These are phyloP conservation scores for Cordia subcordata DNA, from an alignment of 257 asterid species.

Conservation along the genomic window DNA sequence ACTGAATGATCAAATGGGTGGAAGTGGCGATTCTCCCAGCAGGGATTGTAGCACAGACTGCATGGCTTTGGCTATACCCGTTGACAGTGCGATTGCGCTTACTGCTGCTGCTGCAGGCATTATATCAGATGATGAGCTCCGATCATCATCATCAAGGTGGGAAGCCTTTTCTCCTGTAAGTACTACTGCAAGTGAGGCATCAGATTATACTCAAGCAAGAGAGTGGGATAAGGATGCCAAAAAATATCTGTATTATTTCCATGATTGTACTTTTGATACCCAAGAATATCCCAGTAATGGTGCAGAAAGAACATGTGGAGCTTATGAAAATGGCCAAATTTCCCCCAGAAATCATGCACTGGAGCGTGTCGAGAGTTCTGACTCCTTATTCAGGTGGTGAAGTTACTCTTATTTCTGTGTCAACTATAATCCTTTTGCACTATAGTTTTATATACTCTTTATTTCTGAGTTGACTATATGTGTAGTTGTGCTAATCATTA, in stretches of 20 bases:
- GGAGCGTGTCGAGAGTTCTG: conserved; percentile 47
- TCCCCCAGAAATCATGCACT: conserved; percentile 31
- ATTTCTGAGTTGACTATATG: background rate
- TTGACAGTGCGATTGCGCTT: conserved; percentile 54
- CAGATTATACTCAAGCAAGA: conserved; percentile 43
- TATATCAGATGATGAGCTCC: conserved; percentile 55
- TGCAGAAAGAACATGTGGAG: conserved; percentile 18
- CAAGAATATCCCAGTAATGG: conserved; percentile 38
- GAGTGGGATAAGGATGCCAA: conserved; percentile 42
- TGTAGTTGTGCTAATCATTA: background rate
- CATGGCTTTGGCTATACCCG: conserved; percentile 70
- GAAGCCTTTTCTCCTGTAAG: conserved; percentile 51
- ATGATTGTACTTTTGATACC: conserved; percentile 41
- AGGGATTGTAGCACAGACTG: conserved; percentile 44
- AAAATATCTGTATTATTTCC: conserved; percentile 29
- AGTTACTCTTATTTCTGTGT: conserved; percentile 7
- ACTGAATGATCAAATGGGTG: conserved; percentile 30
- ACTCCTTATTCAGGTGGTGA: conserved; percentile 71
- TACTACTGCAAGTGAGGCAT: conserved; percentile 46
- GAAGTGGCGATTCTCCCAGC: conserved; percentile 35
- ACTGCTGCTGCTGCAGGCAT: conserved; percentile 85
- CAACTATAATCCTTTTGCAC: background rate
- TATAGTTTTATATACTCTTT: too few species aligned
- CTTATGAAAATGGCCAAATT: conserved; percentile 27
- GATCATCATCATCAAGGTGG: conserved; percentile 45